Evolutionary conservation across 1,284 basidiomycete species (phyloP).

Genomic region (Sporisorium graminicola): DNA sequence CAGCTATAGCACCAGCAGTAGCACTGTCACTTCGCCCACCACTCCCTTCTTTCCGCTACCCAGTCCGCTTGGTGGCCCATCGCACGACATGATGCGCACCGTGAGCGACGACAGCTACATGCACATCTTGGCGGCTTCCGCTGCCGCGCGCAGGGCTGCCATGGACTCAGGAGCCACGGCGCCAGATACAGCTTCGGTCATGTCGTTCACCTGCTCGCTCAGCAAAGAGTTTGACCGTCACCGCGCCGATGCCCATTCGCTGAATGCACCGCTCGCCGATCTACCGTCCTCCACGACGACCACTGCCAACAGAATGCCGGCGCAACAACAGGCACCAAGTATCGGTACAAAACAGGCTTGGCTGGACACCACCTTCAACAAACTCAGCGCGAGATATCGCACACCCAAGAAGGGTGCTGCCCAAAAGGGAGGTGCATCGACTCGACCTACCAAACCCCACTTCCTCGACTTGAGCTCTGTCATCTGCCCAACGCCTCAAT

Average conservation of each 20-base stretch:
- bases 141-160: constrained; percentile 27
- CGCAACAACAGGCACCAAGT: not conserved
- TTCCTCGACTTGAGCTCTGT: constrained; percentile 52
- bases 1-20: constrained; percentile 30
- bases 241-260: constrained; percentile 14
- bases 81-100: constrained; percentile 41
- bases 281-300: not conserved
- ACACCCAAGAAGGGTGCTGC: constrained; percentile 21
- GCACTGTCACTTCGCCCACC: constrained; percentile 34
- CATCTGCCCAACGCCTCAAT: constrained; percentile 40
- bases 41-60: constrained; percentile 26
- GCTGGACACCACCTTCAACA: constrained; percentile 47
- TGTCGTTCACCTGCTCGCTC: constrained; percentile 44
- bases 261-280: constrained; percentile 19
- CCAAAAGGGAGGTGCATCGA: constrained; percentile 3
- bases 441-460: constrained; percentile 36
- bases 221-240: constrained; percentile 48
- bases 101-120: constrained; percentile 47
- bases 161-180: constrained; percentile 19
- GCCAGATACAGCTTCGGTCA: constrained; percentile 38
- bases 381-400: constrained; percentile 36
- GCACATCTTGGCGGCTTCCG: constrained; percentile 44
- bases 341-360: constrained; percentile 33
- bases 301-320: not conserved
- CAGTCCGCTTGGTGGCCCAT: constrained; percentile 20